A percentile compares a stretch with the other conserved stretches of the same genome.
phyloP scores from a whole-genome alignment of 306 rosid genomes.

The Canavalia gladiata region DNA sequence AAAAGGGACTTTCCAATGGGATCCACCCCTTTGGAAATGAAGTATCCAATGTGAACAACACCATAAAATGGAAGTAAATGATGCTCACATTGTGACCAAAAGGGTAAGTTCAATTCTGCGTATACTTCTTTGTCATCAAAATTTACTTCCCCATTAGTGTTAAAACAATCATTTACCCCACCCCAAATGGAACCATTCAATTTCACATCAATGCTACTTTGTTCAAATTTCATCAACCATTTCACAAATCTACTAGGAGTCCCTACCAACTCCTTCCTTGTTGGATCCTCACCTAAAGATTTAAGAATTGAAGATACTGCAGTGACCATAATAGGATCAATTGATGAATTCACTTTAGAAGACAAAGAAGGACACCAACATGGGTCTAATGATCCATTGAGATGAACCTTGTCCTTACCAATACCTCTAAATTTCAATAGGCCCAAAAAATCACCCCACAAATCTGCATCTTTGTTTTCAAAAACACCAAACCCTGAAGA shows the following conservation, averaged over 20 bases:
- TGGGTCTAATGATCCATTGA: background rate
- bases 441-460: background rate
- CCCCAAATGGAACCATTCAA: slow-evolving; percentile 54
- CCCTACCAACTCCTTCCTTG: slow-evolving; percentile 43
- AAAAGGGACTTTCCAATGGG: slow-evolving; percentile 64
- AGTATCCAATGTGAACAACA: slow-evolving; percentile 72
- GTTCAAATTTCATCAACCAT: slow-evolving; percentile 76
- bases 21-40: slow-evolving; percentile 49
- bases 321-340: background rate
- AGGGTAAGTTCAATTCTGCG: slow-evolving; percentile 64
- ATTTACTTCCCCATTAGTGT: slow-evolving; percentile 42
- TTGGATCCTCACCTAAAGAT: slow-evolving; percentile 20
- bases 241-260: slow-evolving; percentile 71
- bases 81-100: slow-evolving; percentile 76
- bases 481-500: slow-evolving; percentile 25
- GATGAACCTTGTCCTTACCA: background rate
- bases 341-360: background rate
- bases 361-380: slow-evolving; percentile 15
- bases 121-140: slow-evolving; percentile 53
- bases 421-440: background rate
- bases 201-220: slow-evolving; percentile 58
- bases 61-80: slow-evolving; percentile 76
- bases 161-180: slow-evolving; percentile 39
- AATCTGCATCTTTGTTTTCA: background rate
- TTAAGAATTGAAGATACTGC: slow-evolving; percentile 5